Percentiles rank a stretch among this genome's conserved stretches.
Conservation (phyloP, 2,329 filamentous ascomycete species). For the Elsinoe ampelina region DNA sequence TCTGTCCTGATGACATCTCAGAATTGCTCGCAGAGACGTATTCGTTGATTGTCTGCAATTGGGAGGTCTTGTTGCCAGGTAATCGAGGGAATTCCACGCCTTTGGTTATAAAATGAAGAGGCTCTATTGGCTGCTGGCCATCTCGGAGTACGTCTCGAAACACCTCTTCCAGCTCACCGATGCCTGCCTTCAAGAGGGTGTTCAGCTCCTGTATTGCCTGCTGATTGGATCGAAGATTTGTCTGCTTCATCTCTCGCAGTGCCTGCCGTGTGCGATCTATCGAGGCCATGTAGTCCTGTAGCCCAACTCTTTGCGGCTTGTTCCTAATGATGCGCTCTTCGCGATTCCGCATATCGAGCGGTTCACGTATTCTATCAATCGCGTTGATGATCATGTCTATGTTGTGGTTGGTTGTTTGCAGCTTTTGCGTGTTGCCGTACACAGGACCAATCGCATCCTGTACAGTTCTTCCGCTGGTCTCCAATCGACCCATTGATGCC, state of each 20-base stretch:
- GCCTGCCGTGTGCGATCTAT: slow-evolving; percentile 82
- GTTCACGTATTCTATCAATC: slow-evolving; percentile 80
- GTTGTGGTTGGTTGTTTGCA: slow-evolving; percentile 82
- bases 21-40: slow-evolving; percentile 24
- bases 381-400: slow-evolving; percentile 77
- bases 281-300: slow-evolving; percentile 78
- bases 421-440: slow-evolving; percentile 79
- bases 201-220: slow-evolving; percentile 74
- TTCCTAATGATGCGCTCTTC: slow-evolving; percentile 81
- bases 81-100: slow-evolving; percentile 65
- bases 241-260: slow-evolving; percentile 72
- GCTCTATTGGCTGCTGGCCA: slow-evolving; percentile 72
- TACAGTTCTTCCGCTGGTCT: slow-evolving; percentile 81
- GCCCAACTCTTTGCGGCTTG: slow-evolving; percentile 68
- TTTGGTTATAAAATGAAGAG: slow-evolving; percentile 87
- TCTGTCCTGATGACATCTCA: slow-evolving; percentile 20
- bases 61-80: slow-evolving; percentile 63
- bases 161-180: slow-evolving; percentile 71
- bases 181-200: slow-evolving; percentile 67
- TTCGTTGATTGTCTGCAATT: slow-evolving; percentile 67
- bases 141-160: slow-evolving; percentile 73
- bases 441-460: slow-evolving; percentile 87
- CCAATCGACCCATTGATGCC: slow-evolving; percentile 71
- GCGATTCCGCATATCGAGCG: slow-evolving; percentile 82
- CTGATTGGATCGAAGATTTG: slow-evolving; percentile 89